phyloP scores from a whole-genome alignment of 805 yeast genomes.

The Candida easanensis region DNA sequence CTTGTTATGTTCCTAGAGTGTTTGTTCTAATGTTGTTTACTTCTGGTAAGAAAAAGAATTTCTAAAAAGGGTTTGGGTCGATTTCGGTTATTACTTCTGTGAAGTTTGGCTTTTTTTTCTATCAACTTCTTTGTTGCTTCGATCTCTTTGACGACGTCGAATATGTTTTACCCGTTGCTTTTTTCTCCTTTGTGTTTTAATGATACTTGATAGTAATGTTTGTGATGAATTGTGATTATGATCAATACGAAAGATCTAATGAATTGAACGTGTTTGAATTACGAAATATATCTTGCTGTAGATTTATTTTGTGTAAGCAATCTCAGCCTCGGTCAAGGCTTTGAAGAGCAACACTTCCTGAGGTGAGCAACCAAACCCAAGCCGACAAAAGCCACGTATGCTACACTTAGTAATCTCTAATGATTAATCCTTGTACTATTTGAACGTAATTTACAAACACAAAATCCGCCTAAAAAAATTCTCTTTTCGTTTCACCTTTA shows the following conservation, averaged over 20 bases:
- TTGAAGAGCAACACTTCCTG: too few relatives aligned
- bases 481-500: too few relatives aligned
- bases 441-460: not conserved
- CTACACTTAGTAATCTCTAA: too few relatives aligned
- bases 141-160: not conserved
- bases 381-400: too few relatives aligned
- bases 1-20: too few relatives aligned
- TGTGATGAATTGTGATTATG: constrained; percentile 12
- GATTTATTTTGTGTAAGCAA: not conserved
- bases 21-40: not conserved
- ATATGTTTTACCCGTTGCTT: not conserved
- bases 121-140: too few relatives aligned
- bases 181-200: constrained; percentile 2
- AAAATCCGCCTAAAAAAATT: constrained; percentile 1
- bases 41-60: not conserved
- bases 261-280: constrained; percentile 7
- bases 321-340: too few relatives aligned
- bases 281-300: not conserved
- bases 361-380: too few relatives aligned
- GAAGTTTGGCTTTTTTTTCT: too few relatives aligned
- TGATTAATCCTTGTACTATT: too few relatives aligned
- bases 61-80: too few relatives aligned
- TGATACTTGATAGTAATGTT: constrained; percentile 6
- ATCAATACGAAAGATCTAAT: constrained; percentile 11
- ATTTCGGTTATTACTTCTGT: too few relatives aligned